Evolutionary conservation across 83 land plant genomes (phyloP).

Genomic region (Picea abies): DNA sequence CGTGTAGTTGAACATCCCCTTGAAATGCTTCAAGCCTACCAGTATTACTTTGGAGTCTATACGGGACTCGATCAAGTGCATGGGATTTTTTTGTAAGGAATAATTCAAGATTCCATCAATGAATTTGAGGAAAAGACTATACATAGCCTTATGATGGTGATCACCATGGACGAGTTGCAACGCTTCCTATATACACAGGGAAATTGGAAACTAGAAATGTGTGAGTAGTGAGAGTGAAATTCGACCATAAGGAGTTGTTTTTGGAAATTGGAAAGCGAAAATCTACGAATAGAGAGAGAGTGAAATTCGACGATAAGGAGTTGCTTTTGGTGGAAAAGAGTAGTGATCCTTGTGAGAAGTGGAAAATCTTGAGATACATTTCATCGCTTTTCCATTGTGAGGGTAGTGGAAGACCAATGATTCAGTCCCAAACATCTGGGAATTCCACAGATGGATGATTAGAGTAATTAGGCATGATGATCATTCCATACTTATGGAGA

Average conservation of each 20-base stretch:
- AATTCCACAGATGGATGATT: neutral
- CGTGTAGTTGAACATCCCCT: neutral
- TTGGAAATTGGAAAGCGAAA: too few relatives aligned
- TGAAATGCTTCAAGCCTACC: neutral
- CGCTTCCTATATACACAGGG: constrained; percentile 51
- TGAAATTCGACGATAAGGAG: too few relatives aligned
- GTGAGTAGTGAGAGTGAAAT: constrained; percentile 36
- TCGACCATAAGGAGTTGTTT: constrained; percentile 8
- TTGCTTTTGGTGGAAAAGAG: constrained; percentile 25
- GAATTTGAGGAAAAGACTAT: constrained; percentile 31
- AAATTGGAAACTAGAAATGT: constrained; percentile 38
- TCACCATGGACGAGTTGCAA: constrained; percentile 16
- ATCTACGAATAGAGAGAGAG: too few relatives aligned
- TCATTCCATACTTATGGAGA: neutral
- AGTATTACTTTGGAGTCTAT: neutral
- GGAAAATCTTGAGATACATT: constrained; percentile 37
- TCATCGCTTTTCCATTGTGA: constrained; percentile 34
- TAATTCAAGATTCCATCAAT: constrained; percentile 39
- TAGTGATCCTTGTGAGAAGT: constrained; percentile 35
- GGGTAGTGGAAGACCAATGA: constrained; percentile 41
- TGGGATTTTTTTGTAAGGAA: constrained; percentile 21
- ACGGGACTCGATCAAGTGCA: neutral
- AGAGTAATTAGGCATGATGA: neutral
- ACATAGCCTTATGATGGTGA: constrained; percentile 13
- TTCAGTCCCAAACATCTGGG: constrained; percentile 46